Evolutionary conservation across 768 basidiomycete genomes (phyloP).

Genomic region (Fistulinella prunicolor): DNA sequence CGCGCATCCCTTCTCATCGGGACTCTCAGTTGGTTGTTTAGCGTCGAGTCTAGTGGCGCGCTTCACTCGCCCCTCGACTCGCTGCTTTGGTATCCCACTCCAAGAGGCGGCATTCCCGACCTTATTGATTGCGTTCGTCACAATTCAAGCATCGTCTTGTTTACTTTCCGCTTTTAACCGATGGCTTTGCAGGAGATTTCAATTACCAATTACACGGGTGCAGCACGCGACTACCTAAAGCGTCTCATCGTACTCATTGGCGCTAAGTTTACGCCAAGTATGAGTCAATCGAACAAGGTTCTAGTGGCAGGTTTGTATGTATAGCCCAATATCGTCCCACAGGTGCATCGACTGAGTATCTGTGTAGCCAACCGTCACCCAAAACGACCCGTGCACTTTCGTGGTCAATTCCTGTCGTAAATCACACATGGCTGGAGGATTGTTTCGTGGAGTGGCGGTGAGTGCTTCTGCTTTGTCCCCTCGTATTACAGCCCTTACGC

Average conservation of each 20-base stretch:
- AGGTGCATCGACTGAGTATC: not conserved
- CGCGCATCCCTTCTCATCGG: constrained; percentile 48
- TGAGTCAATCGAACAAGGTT: constrained; percentile 73
- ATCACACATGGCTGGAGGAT: constrained; percentile 90
- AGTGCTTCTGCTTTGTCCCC: not conserved
- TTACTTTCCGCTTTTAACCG: no score
- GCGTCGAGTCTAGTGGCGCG: constrained; percentile 62
- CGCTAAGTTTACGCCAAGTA: constrained; percentile 75
- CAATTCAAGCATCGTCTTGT: not conserved
- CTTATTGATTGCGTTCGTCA: constrained; percentile 60
- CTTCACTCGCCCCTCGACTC: constrained; percentile 67
- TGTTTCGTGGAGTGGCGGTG: constrained; percentile 77
- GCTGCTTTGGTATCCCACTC: constrained; percentile 82
- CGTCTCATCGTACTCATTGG: constrained; percentile 76
- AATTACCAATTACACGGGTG: constrained; percentile 86
- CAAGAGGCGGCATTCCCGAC: constrained; percentile 53
- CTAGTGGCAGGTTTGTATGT: constrained; percentile 84
- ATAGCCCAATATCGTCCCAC: not conserved
- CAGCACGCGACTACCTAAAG: constrained; percentile 84
- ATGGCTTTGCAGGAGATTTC: constrained; percentile 60
- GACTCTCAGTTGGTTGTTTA: constrained; percentile 80
- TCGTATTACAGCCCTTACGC: not conserved
- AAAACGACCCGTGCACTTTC: constrained; percentile 73
- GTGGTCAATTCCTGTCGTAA: constrained; percentile 86
- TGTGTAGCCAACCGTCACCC: constrained; percentile 34